Conservation (phyloP, 2,329 filamentous ascomycete species). For the Pseudocercospora cruenta region DNA sequence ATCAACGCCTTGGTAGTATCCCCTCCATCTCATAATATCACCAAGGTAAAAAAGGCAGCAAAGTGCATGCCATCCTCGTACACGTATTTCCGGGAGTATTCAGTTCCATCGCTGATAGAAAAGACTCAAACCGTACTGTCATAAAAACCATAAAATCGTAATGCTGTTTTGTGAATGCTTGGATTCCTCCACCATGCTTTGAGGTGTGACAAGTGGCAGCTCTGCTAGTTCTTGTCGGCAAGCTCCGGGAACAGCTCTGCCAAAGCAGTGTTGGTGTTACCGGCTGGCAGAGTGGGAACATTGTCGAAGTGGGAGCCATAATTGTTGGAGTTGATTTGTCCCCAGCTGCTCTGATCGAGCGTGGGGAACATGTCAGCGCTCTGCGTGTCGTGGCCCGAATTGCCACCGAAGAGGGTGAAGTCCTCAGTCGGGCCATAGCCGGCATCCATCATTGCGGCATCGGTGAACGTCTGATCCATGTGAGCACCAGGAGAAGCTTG, state of each 20-base stretch:
- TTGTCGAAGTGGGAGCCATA: constrained; percentile 24
- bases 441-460: constrained; percentile 65
- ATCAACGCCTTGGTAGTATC: constrained; percentile 8
- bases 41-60: neutral
- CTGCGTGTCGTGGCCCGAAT: constrained; percentile 18
- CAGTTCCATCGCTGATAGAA: constrained; percentile 5
- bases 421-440: constrained; percentile 47
- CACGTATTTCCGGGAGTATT: constrained; percentile 7
- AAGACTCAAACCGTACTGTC: constrained; percentile 1
- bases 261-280: constrained; percentile 25
- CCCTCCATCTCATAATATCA: neutral
- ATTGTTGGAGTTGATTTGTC: constrained; percentile 39
- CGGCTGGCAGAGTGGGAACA: constrained; percentile 24
- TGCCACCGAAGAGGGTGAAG: constrained; percentile 63
- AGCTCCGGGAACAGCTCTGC: constrained; percentile 30
- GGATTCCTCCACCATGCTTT: neutral
- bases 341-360: constrained; percentile 37
- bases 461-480: constrained; percentile 61
- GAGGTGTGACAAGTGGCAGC: neutral
- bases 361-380: constrained; percentile 38
- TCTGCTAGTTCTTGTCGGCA: constrained; percentile 2
- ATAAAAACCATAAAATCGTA: constrained; percentile 4
- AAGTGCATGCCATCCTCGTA: neutral
- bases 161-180: constrained; percentile 6
- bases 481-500: constrained; percentile 73